These are phyloP conservation scores for Hypoxylon sp. DNA, from an alignment of 2,329 filamentous ascomycete genomes.

Conservation along the genomic window DNA sequence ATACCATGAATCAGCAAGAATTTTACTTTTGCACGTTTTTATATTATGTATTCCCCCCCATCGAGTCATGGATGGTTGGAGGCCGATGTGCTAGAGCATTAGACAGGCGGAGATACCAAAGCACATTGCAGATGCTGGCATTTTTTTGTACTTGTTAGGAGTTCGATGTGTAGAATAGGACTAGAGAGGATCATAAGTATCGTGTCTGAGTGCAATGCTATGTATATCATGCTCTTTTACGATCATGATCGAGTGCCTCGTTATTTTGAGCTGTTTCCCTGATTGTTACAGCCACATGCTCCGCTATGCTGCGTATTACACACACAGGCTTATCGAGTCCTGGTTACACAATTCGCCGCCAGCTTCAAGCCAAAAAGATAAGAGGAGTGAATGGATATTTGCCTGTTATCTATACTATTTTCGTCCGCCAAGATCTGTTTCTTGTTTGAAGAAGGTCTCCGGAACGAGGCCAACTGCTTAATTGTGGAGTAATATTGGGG, in stretches of 20 bases:
- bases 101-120: constrained; percentile 38
- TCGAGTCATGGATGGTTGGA: constrained; percentile 21
- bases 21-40: constrained; percentile 20
- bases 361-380: too few species aligned
- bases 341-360: too few species aligned
- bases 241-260: not conserved
- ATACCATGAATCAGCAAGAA: constrained; percentile 34
- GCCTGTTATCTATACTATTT: not conserved
- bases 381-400: not conserved
- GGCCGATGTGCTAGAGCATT: constrained; percentile 29
- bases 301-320: not conserved
- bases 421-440: not conserved
- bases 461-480: constrained; percentile 17
- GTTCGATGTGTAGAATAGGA: constrained; percentile 19
- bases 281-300: not conserved
- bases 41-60: constrained; percentile 23
- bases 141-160: constrained; percentile 29
- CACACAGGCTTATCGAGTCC: too few species aligned
- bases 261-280: not conserved
- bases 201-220: not conserved
- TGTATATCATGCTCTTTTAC: not conserved
- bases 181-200: constrained; percentile 17
- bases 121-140: constrained; percentile 19
- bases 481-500: not conserved
- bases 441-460: constrained; percentile 14